Base-by-base conservation (phyloP, 305 asterid species). In the Solanum hybrid region DNA sequence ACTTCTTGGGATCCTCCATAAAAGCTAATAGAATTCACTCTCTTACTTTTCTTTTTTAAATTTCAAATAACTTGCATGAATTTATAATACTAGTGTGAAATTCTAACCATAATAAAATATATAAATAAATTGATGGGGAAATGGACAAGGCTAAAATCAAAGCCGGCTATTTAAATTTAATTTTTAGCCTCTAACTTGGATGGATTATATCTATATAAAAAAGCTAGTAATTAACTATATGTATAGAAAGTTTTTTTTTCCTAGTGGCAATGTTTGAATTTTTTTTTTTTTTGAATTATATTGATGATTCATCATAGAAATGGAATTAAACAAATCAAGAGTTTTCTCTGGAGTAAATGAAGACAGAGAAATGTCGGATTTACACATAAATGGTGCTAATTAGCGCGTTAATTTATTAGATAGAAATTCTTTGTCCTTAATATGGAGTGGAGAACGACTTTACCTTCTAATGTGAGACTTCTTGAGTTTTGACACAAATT, bases 1-100 rank as follows among this genome's bases (percentile, higher is more conserved):
- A 91, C 92, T 91, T 95, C 80, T 91, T 94, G 0, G 94, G 93
- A 89, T 95, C 95, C 88, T 94, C 97, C 98, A 95, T 82, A 11
- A 73, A 78, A 11, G 11, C 60, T 86, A 42, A 42, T 64, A 36
- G 10, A 51, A 22, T 56, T 84, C 31, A 56, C 42, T 22, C 40
- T 82, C 72, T 45, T 17, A 7, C 2, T 42, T 2, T 42, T 14
- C 4, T 82, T 27, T 40, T 27, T 42, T 8, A 4, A n/a, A 66
- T 17, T 7, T 12, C 71, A 81, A 85, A 85, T 31, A 56, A 56
- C 1, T 31, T 85, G 76, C 87, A 85, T 56, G 88, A 51, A 85
- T 85, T 85, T 85, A 56, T 85, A 85, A 9, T 56, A 31, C 12
- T 60, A 60, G 7, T 32, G 5, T 31, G 36, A 73, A 76, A 85